Percentiles rank a stretch among this genome's conserved stretches.
Conservation (phyloP, 257 asterid species). For the Fraxinus quadrangulata region DNA sequence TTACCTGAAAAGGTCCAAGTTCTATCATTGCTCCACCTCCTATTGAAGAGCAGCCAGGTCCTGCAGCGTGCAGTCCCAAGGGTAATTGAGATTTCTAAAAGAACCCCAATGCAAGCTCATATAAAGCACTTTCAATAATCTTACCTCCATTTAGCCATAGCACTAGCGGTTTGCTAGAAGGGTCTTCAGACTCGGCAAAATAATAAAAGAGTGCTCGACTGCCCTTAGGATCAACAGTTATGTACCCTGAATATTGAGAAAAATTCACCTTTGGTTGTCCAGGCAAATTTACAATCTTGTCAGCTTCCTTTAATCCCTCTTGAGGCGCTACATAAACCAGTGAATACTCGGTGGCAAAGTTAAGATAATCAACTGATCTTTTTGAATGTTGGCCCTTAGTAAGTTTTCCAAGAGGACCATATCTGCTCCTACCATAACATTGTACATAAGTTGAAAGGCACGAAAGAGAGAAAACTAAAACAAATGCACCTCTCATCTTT, state of each 20-base stretch:
- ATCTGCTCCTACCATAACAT: slow-evolving; percentile 32
- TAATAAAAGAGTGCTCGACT: slow-evolving; percentile 51
- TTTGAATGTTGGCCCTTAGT: slow-evolving; percentile 15
- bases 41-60: slow-evolving; percentile 86
- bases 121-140: not conserved
- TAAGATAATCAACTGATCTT: not conserved
- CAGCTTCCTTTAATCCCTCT: slow-evolving; percentile 42
- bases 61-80: slow-evolving; percentile 28
- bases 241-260: slow-evolving; percentile 48
- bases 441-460: slow-evolving; percentile 33
- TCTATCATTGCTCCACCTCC: slow-evolving; percentile 70
- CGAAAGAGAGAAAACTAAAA: slow-evolving; percentile 23
- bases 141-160: slow-evolving; percentile 55
- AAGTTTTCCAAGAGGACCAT: slow-evolving; percentile 32
- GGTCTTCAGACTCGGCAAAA: slow-evolving; percentile 40
- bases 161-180: slow-evolving; percentile 45
- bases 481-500: slow-evolving; percentile 32
- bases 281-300: slow-evolving; percentile 36
- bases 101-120: not conserved
- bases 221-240: slow-evolving; percentile 45
- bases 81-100: not conserved
- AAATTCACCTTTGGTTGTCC: slow-evolving; percentile 47
- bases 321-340: slow-evolving; percentile 37
- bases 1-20: slow-evolving; percentile 70
- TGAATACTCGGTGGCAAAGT: slow-evolving; percentile 19